Evolutionary conservation across 2,329 filamentous ascomycete species (phyloP), one percentile per base, ranked within the genome.

Genomic region (Aspergillus sp.): DNA sequence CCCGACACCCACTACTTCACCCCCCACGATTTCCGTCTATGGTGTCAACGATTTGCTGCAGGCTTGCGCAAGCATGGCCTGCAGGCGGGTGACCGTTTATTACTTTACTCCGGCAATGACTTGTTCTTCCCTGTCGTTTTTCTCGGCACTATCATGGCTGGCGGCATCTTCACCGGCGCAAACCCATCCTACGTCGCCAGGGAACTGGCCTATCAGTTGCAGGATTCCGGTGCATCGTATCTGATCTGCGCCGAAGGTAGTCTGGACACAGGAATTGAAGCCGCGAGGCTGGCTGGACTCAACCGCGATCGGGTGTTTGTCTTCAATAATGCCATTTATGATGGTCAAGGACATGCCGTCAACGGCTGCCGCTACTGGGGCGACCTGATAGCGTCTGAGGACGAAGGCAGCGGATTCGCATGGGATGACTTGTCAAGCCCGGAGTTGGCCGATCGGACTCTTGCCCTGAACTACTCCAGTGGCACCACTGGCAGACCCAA

Each of bases 401-500:
- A 77, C 10, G 80, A 85, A 43, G 89, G 85, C 1, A 75, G 79
- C 2, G 70, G 69, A 2, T 93, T 89, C 72, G 74, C 78, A 51
- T 95, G 91, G 91, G 73, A 83, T 15, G 64, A 71, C 3, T 59
- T 72, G 9, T 47, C 63, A 8, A 76, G 69, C 5, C 85, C 85
- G 1, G 86, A 67, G 5, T 52, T 65, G 41, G 65, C 73, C 2
- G 61, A 66, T 47, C 66, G 62, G n/a, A 74, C 72, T 3, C 67
- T 89, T 66, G 88, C 86, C 23, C 83, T 96, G 63, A 95, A 96
- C 75, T 96, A 94, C 76, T 90, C 87, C 65, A 76, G 73, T 53
- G 79, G 91, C 10, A 93, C 90, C 1, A 96, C 92, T 0, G 91
- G 92, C 6, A 82, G 92, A 4, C 91, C 91, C 9, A 96, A 96